Conservation (phyloP, 768 basidiomycete genomes). For the Podaxis sp. region DNA sequence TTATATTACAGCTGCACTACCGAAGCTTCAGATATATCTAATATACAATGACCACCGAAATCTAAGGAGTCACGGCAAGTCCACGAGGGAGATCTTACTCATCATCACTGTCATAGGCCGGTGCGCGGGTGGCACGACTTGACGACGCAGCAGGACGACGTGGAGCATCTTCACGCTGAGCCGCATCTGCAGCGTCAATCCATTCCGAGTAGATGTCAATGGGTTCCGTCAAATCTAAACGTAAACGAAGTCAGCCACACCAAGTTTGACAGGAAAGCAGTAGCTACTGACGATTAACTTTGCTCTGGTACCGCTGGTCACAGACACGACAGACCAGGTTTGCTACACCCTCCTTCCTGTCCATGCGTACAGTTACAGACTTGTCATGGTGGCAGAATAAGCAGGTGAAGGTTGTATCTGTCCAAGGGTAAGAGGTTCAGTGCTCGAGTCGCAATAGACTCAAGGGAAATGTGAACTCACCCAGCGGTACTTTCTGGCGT, state of each 20-base stretch:
- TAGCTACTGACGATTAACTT: slow-evolving; percentile 67
- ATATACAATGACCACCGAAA: slow-evolving; percentile 1
- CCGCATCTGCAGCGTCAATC: slow-evolving; percentile 87
- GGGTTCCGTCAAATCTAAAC: slow-evolving; percentile 77
- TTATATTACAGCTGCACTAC: slow-evolving; percentile 12
- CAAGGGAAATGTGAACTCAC: slow-evolving; percentile 35
- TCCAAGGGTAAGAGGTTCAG: slow-evolving; percentile 1
- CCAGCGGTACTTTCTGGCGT: slow-evolving; percentile 68
- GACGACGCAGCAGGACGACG: slow-evolving; percentile 61
- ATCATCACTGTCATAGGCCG: slow-evolving; percentile 48
- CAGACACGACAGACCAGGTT: slow-evolving; percentile 81
- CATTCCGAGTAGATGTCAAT: slow-evolving; percentile 91
- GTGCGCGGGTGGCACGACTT: slow-evolving; percentile 45
- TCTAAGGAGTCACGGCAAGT: slow-evolving; percentile 1
- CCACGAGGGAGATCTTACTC: slow-evolving; percentile 27
- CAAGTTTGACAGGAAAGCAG: slow-evolving; percentile 5
- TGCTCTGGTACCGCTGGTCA: slow-evolving; percentile 85
- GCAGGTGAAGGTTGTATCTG: slow-evolving; percentile 84
- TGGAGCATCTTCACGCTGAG: slow-evolving; percentile 62
- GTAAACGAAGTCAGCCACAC: slow-evolving; percentile 11
- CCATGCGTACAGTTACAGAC: slow-evolving; percentile 81
- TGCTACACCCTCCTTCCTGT: slow-evolving; percentile 82
- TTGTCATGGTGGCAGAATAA: slow-evolving; percentile 90
- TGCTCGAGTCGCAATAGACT: not conserved
- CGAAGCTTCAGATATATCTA: slow-evolving; percentile 1